Percentiles rank a stretch among this genome's conserved stretches.
phyloP scores from a whole-genome alignment of 441 rosid species.

The Syzygium syzygioides region DNA sequence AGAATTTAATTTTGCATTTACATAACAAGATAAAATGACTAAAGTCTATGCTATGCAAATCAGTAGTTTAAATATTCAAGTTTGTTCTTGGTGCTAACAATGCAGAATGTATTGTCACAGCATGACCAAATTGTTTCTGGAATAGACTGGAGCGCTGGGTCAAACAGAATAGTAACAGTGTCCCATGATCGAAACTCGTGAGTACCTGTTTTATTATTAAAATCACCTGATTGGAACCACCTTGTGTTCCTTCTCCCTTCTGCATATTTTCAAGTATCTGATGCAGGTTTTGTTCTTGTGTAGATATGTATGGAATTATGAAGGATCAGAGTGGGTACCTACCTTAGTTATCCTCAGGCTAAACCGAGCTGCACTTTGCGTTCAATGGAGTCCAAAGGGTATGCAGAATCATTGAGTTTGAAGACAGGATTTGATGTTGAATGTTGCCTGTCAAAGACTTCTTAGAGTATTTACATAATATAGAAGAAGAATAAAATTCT shows the following conservation, averaged over 20 bases:
- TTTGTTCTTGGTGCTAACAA: background rate
- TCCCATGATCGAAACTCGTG: slow-evolving; percentile 98
- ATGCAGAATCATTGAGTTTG: background rate
- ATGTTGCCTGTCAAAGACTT: background rate
- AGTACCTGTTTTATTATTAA: slow-evolving; percentile 26
- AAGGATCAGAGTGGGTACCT: slow-evolving; percentile 90
- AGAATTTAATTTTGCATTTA: background rate
- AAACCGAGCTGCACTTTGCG: slow-evolving; percentile 95
- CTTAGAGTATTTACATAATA: background rate
- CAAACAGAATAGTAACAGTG: slow-evolving; percentile 83
- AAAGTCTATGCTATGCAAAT: background rate
- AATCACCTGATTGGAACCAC: background rate
- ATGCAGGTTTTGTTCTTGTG: background rate
- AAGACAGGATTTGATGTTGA: background rate
- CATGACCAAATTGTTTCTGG: slow-evolving; percentile 98
- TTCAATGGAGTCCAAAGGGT: slow-evolving; percentile 97
- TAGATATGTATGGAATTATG: slow-evolving; percentile 92
- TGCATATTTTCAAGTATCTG: background rate
- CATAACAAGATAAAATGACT: background rate
- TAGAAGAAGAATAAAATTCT: background rate
- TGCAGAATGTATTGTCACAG: slow-evolving; percentile 28
- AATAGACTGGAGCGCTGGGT: slow-evolving; percentile 88
- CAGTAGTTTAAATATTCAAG: background rate
- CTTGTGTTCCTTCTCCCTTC: background rate
- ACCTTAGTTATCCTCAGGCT: slow-evolving; percentile 95